Evolutionary conservation across 2,329 filamentous ascomycete genomes (phyloP).

Genomic region (Teratosphaeria pseudoeucalypti): DNA sequence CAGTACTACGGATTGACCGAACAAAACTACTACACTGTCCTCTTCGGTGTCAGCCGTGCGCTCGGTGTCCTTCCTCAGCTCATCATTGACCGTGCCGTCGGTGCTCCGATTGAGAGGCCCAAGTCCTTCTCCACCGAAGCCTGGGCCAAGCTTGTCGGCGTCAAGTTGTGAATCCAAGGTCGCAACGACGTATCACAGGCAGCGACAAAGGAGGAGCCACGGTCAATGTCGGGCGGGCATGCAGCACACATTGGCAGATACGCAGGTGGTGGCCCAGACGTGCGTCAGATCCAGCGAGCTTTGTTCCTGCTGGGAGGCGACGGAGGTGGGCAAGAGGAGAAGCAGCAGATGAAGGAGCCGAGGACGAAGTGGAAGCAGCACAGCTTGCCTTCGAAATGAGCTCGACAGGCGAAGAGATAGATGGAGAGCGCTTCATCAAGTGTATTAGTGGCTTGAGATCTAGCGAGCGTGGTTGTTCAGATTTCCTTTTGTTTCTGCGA

Average conservation of each 20-base stretch:
- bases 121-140: conserved; percentile 98
- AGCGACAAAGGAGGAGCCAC: neutral
- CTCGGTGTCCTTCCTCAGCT: conserved; percentile 98
- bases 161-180: conserved; percentile 61
- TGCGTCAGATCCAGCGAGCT: conserved; percentile 9
- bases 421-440: neutral
- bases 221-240: neutral
- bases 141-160: conserved; percentile 84
- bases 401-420: neutral
- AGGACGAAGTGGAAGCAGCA: conserved; percentile 5
- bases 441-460: conserved; percentile 3
- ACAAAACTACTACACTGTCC: conserved; percentile 99
- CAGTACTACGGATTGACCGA: conserved; percentile 99
- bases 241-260: conserved; percentile 4
- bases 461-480: neutral
- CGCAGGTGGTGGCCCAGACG: conserved; percentile 4
- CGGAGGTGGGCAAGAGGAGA: conserved; percentile 14
- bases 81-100: conserved; percentile 97
- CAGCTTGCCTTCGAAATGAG: conserved; percentile 1
- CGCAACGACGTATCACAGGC: conserved; percentile 1
- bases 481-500: neutral
- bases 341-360: conserved; percentile 1
- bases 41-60: conserved; percentile 96
- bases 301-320: conserved; percentile 17
- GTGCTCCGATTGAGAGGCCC: conserved; percentile 94